These are phyloP conservation scores for Trifolium pratense DNA, from an alignment of 306 rosid species.

Conservation along the genomic window DNA sequence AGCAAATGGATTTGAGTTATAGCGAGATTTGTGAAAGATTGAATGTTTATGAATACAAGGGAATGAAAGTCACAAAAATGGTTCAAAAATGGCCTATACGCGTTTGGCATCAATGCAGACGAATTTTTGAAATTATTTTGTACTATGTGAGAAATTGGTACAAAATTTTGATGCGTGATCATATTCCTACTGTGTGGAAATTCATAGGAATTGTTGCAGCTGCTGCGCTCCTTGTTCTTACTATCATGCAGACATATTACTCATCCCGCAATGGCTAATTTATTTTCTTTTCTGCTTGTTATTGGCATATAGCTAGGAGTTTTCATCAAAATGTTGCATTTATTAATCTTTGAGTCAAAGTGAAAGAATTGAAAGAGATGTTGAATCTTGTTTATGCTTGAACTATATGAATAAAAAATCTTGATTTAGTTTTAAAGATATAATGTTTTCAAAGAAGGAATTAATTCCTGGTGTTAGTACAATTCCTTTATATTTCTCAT, in stretches of 20 bases:
- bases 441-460: no score
- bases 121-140: background rate
- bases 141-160: slow-evolving; percentile 32
- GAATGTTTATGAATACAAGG: background rate
- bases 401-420: no score
- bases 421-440: no score
- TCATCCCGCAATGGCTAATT: background rate
- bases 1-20: slow-evolving; percentile 39
- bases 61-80: background rate
- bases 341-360: no score
- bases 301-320: background rate
- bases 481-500: no score
- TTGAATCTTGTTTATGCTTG: no score
- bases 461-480: no score
- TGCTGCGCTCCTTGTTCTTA: slow-evolving; percentile 20
- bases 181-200: slow-evolving; percentile 42
- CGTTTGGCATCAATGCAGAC: slow-evolving; percentile 4
- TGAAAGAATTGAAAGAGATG: no score
- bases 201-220: slow-evolving; percentile 42
- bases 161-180: slow-evolving; percentile 19
- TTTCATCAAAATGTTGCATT: no score
- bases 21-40: background rate
- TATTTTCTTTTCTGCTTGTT: background rate
- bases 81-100: background rate
- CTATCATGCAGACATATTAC: slow-evolving; percentile 43